Percentiles rank a stretch among this genome's conserved stretches.
Conservation (phyloP, 176 grass and related monocot species). For the Tillandsia fasciculata region DNA sequence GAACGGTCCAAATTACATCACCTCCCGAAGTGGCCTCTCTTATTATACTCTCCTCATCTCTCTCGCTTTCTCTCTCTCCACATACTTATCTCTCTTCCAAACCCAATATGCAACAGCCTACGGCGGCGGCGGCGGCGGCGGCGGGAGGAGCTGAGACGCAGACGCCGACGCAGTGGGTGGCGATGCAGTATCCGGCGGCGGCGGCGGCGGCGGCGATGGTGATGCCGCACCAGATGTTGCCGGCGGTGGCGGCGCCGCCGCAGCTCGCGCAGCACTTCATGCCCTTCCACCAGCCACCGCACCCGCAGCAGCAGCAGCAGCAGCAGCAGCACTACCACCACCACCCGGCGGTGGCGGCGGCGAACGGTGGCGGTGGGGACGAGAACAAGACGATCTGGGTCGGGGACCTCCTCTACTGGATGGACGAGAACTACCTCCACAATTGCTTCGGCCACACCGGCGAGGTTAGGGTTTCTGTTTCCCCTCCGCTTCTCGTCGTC, state of each 20-base stretch:
- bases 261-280: conserved; percentile 80
- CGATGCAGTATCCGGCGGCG: conserved; percentile 56
- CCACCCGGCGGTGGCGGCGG: not conserved
- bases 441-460: conserved; percentile 87
- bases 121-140: conserved; percentile 16
- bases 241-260: conserved; percentile 30
- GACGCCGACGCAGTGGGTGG: conserved; percentile 43
- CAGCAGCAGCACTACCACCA: not conserved
- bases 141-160: conserved; percentile 33
- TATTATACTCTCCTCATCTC: conserved; percentile 40
- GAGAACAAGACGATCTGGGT: conserved; percentile 98
- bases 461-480: conserved; percentile 46
- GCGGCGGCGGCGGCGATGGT: conserved; percentile 57
- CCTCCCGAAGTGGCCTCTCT: conserved; percentile 39
- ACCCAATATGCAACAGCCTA: not conserved
- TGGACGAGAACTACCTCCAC: conserved; percentile 98
- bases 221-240: conserved; percentile 67
- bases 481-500: not conserved
- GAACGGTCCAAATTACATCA: conserved; percentile 22
- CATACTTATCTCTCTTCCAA: conserved; percentile 7
- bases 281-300: conserved; percentile 45
- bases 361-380: conserved; percentile 44
- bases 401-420: conserved; percentile 99
- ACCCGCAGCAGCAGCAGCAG: conserved; percentile 21
- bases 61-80: conserved; percentile 14